Base-by-base conservation (phyloP, 2,329 filamentous ascomycete species). In the Beauveria sp. region DNA sequence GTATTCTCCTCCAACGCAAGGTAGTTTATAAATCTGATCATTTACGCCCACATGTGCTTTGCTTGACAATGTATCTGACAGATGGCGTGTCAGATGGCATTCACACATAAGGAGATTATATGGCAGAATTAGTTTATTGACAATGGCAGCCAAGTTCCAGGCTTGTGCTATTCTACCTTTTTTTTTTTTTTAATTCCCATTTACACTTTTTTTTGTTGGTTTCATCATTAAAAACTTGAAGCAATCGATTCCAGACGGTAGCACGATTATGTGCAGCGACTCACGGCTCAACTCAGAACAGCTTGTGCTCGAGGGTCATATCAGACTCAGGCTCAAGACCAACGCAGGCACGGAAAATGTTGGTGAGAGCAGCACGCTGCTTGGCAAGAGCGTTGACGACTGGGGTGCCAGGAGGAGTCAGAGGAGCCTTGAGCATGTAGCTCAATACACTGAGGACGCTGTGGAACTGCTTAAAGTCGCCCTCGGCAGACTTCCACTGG, bases 231-330 rank as follows among this genome's bases (percentile, higher is more conserved):
- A 49, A 18, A 8, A 43, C 14, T 53, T 3, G 3, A 26, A 24
- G 26, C 40, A 46, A 30, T 28, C 14, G 20, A 20, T 24, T 46
- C 56, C 28, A 42, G 9, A 42, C 20, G 7, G 8, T 20, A 42
- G 7, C 22, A 26, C 34, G 8, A 16, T 20, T 20, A 9, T 50
- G 40, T 55, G 40, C 2, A 43, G 3, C 49, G 14, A 51, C 12
- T 18, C 45, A 45, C n/a, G 45, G 14, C 3, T 45, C 47, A 40
- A 20, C 62, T 75, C 84, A 90, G 74, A 97, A 93, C 66, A 98
- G 85, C 86, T 98, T 99, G 82, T 98, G 93, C 84, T 99, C 95
- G 58, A 98, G 85, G 46, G 93, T 97, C 95, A 99, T 99, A 75
- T 99, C 95, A 62, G 88, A 95, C 84, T 99, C 95, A 18, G 95